Conservation (phyloP, 495 filamentous ascomycete species). For the Oidiodendron maius region DNA sequence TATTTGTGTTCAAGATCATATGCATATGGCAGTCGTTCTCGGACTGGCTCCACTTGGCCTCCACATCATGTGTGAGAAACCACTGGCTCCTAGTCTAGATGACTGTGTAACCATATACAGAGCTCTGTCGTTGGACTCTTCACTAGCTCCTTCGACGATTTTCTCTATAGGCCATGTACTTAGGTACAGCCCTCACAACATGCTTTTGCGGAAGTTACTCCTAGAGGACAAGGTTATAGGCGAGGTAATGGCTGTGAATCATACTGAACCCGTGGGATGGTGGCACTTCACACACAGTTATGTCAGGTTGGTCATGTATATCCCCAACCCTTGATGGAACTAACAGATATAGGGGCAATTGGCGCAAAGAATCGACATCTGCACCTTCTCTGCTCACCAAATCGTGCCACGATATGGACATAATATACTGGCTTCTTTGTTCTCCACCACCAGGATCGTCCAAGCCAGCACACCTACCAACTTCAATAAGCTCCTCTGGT, state of each 20-base stretch:
- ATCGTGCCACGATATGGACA: slow-evolving; percentile 90
- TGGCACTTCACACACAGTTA: slow-evolving; percentile 97
- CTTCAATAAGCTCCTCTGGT: slow-evolving; percentile 65
- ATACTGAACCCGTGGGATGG: slow-evolving; percentile 91
- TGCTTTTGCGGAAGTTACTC: slow-evolving; percentile 70
- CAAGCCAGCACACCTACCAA: slow-evolving; percentile 63
- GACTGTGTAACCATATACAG: slow-evolving; percentile 73
- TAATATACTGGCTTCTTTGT: slow-evolving; percentile 81
- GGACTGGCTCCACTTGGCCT: slow-evolving; percentile 61
- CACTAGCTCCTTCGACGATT: slow-evolving; percentile 40
- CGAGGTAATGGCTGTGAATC: slow-evolving; percentile 77
- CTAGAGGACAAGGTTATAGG: slow-evolving; percentile 72
- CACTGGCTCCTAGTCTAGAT: slow-evolving; percentile 68
- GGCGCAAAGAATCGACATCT: slow-evolving; percentile 69
- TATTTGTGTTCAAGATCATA: slow-evolving; percentile 83
- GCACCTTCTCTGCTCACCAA: slow-evolving; percentile 85
- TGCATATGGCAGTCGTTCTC: slow-evolving; percentile 72
- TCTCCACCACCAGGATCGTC: slow-evolving; percentile 44
- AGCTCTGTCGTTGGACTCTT: slow-evolving; percentile 32
- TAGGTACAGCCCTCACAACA: slow-evolving; percentile 87
- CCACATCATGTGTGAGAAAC: slow-evolving; percentile 95
- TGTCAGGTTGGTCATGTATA: slow-evolving; percentile 49
- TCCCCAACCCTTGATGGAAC: neutral
- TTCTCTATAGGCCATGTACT: slow-evolving; percentile 84
- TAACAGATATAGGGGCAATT: slow-evolving; percentile 61